Percentiles rank a stretch among this genome's conserved stretches.
phyloP scores from a whole-genome alignment of 2,329 filamentous ascomycete genomes.

The Cadophora malorum region DNA sequence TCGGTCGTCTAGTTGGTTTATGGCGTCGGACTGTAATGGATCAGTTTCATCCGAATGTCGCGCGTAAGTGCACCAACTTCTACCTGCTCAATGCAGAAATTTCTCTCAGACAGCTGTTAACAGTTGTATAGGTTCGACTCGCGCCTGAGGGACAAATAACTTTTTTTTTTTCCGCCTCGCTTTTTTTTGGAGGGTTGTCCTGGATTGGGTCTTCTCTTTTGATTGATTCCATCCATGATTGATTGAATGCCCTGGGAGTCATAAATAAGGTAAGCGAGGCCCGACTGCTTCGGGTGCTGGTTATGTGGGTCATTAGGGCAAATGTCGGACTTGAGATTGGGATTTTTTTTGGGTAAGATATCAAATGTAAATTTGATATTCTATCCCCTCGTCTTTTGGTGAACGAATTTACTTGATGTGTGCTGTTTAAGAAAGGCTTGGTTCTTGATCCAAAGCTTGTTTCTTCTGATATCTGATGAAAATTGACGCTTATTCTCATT shows the following conservation, averaged over 20 bases:
- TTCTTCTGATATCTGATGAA: no score
- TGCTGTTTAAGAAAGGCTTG: no score
- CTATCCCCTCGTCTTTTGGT: no score
- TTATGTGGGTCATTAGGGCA: constrained; percentile 13
- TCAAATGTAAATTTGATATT: no score
- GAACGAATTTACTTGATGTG: no score
- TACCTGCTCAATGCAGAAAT: no score
- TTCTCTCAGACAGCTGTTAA: constrained; percentile 28
- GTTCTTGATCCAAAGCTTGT: no score
- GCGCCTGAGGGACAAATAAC: constrained; percentile 28
- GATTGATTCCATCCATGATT: no score
- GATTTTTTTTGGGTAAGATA: no score
- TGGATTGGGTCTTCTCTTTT: no score
- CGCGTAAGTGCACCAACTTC: constrained; percentile 24
- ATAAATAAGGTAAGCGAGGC: constrained; percentile 3
- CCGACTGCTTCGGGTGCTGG: background rate
- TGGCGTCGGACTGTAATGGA: constrained; percentile 32
- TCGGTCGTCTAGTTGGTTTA: constrained; percentile 35
- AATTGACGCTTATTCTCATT: no score
- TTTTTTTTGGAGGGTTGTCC: no score
- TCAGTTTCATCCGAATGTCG: constrained; percentile 30
- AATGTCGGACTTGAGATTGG: background rate
- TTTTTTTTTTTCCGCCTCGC: constrained; percentile 2
- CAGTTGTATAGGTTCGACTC: constrained; percentile 31
- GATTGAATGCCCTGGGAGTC: background rate